Conservation (phyloP, 164 flowering plant species). For the Magnolia sinica region DNA sequence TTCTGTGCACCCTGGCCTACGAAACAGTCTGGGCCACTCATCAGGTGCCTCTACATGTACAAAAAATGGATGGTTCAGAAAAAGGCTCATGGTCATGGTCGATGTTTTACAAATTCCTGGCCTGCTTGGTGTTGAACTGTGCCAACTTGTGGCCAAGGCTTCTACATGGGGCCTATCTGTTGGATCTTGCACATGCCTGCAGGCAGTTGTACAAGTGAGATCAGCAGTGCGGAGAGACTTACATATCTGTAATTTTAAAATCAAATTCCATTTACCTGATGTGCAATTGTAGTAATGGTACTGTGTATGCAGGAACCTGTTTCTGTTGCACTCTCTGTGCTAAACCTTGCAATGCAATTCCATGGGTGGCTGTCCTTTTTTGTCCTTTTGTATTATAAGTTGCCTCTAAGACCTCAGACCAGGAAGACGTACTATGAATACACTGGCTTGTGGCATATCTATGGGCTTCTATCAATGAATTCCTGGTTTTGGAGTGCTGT, state of each 20-base stretch:
- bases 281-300: neutral
- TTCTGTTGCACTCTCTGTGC: constrained; percentile 74
- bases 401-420: constrained; percentile 55
- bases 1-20: too few relatives aligned
- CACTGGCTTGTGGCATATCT: constrained; percentile 75
- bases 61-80: too few relatives aligned
- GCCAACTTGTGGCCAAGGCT: too few relatives aligned
- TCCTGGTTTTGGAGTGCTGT: constrained; percentile 93
- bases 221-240: neutral
- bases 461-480: constrained; percentile 79
- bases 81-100: too few relatives aligned
- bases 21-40: too few relatives aligned
- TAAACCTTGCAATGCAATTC: constrained; percentile 81
- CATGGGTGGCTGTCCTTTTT: constrained; percentile 93
- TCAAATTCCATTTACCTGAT: neutral
- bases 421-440: constrained; percentile 71
- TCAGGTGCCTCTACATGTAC: too few relatives aligned
- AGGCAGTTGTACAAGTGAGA: neutral
- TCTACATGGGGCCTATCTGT: too few relatives aligned
- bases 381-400: constrained; percentile 72
- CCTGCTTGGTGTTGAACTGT: too few relatives aligned
- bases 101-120: too few relatives aligned
- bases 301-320: constrained; percentile 66
- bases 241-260: neutral
- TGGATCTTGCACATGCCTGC: too few relatives aligned